Evolutionary conservation across 371 early-diverging fungal species (phyloP).

Genomic region (Coemansia sp.): DNA sequence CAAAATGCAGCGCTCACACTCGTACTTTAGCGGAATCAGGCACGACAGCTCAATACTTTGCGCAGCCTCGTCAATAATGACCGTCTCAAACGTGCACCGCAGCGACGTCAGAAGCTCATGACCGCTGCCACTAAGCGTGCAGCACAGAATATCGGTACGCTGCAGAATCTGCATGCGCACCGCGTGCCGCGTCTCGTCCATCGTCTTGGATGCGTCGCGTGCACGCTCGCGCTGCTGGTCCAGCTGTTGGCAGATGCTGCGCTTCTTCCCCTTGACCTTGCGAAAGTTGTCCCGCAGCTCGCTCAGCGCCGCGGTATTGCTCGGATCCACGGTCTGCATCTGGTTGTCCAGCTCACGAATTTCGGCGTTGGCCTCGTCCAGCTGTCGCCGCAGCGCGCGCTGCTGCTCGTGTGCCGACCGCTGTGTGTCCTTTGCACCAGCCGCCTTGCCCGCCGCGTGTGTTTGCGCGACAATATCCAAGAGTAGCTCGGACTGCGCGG

Average conservation of each 20-base stretch:
- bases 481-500: conserved; percentile 24
- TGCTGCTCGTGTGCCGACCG: conserved; percentile 30
- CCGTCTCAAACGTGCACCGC: conserved; percentile 68
- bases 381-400: conserved; percentile 37
- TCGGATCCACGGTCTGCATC: conserved; percentile 42
- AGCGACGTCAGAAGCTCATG: conserved; percentile 74
- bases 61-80: conserved; percentile 97
- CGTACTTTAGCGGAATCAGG: conserved; percentile 88
- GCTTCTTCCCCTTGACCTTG: conserved; percentile 35
- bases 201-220: conserved; percentile 40
- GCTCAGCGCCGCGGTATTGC: conserved; percentile 23
- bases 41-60: conserved; percentile 91
- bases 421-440: conserved; percentile 32
- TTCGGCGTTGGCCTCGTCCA: conserved; percentile 55
- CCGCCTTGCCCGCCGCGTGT: conserved; percentile 14
- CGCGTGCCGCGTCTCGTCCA: conserved; percentile 53
- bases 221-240: conserved; percentile 44
- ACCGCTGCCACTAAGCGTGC: conserved; percentile 85
- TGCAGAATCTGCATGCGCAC: conserved; percentile 69
- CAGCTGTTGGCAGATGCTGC: conserved; percentile 42
- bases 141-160: conserved; percentile 73
- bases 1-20: conserved; percentile 79
- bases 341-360: conserved; percentile 59
- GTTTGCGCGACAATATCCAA: conserved; percentile 15
- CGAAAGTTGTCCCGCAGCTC: conserved; percentile 31